phyloP scores from a whole-genome alignment of 345 rosid species.

The Populus davidiana region DNA sequence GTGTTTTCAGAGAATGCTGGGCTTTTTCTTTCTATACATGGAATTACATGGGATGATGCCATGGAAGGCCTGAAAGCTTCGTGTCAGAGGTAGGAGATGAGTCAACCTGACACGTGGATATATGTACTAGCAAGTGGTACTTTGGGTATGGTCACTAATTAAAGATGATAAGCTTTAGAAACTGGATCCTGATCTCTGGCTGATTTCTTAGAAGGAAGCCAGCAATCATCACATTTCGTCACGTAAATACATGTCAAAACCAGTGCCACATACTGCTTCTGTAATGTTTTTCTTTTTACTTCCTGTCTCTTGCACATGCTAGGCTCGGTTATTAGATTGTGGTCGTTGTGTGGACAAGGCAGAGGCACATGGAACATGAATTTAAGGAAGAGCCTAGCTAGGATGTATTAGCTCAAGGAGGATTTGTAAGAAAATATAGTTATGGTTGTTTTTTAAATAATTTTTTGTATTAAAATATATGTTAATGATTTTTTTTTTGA shows the following conservation, averaged over 20 bases:
- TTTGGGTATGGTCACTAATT: not conserved
- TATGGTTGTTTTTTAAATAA: too few species aligned
- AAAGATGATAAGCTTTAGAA: not conserved
- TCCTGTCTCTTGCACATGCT: constrained; percentile 27
- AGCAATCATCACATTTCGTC: not conserved
- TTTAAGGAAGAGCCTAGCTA: not conserved
- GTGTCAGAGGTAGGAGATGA: not conserved
- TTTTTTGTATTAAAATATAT: too few species aligned
- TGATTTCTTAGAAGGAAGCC: not conserved
- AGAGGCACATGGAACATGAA: not conserved
- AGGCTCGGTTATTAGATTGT: not conserved
- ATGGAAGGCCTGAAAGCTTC: not conserved
- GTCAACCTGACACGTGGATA: not conserved
- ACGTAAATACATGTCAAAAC: constrained; percentile 18
- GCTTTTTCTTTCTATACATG: not conserved
- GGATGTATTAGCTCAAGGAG: not conserved
- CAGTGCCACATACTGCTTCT: constrained; percentile 19
- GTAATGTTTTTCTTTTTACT: constrained; percentile 11
- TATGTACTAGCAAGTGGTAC: not conserved
- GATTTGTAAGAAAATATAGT: too few species aligned
- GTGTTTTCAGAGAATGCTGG: not conserved
- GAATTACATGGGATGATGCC: not conserved
- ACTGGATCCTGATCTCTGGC: not conserved
- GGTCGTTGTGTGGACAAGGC: too few species aligned
- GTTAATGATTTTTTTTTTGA: too few species aligned